Conservation (phyloP, 2,329 filamentous ascomycete species). For the Nemania diffusa region DNA sequence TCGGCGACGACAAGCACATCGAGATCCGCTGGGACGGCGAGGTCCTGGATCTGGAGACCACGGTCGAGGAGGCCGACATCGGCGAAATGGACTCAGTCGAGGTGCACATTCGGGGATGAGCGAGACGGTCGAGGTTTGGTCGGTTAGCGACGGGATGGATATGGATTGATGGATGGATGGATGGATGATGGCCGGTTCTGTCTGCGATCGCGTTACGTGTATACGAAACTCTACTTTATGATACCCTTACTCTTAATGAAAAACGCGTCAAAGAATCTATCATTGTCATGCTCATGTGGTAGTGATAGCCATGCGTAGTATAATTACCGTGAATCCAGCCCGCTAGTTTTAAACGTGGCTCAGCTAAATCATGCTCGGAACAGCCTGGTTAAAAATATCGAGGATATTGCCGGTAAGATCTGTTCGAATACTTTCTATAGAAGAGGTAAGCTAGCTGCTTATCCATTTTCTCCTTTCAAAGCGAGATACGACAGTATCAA, state of each 20-base stretch:
- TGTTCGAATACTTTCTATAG: too few species aligned
- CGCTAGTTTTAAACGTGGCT: not conserved
- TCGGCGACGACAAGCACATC: conserved; percentile 65
- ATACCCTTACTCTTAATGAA: conserved; percentile 26
- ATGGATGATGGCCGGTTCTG: not conserved
- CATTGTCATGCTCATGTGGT: not conserved
- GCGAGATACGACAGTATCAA: too few species aligned
- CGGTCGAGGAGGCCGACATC: conserved; percentile 75
- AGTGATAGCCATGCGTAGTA: not conserved
- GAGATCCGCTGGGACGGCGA: conserved; percentile 82
- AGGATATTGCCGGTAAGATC: too few species aligned
- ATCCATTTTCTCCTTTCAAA: too few species aligned
- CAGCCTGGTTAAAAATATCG: not conserved
- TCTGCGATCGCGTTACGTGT: conserved; percentile 2
- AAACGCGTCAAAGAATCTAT: not conserved
- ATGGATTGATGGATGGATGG: conserved; percentile 6
- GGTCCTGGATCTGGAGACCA: conserved; percentile 67
- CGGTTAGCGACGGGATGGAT: not conserved
- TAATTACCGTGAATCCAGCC: not conserved
- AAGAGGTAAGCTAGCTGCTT: too few species aligned
- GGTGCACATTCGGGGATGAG: conserved; percentile 69
- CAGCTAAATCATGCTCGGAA: not conserved
- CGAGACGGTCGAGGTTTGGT: not conserved
- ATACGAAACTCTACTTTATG: conserved; percentile 23
- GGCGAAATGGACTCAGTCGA: conserved; percentile 80